A percentile compares a stretch with the other conserved stretches of the same genome.
phyloP scores from a whole-genome alignment of 2,329 filamentous ascomycete genomes.

The Exophiala dermatitidis region DNA sequence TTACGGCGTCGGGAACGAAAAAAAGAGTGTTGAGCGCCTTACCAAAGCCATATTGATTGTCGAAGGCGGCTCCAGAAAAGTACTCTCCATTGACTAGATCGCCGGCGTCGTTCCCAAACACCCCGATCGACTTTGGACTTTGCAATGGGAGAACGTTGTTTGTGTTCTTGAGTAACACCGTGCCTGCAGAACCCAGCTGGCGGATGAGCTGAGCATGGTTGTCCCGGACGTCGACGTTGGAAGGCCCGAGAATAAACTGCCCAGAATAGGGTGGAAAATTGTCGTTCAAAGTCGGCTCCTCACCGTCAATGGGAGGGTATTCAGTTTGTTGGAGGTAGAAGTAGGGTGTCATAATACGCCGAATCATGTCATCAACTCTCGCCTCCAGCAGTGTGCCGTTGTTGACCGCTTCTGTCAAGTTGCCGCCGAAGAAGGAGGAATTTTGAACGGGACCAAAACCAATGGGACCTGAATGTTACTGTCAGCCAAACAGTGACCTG shows the following conservation, averaged over 20 bases:
- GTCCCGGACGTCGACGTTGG: slow-evolving; percentile 44
- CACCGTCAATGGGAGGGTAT: slow-evolving; percentile 25
- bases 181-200: slow-evolving; percentile 51
- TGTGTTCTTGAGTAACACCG: slow-evolving; percentile 49
- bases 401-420: slow-evolving; percentile 33
- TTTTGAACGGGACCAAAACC: slow-evolving; percentile 8
- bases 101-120: slow-evolving; percentile 45
- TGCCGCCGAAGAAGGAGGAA: slow-evolving; percentile 31
- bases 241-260: slow-evolving; percentile 11
- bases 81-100: slow-evolving; percentile 18
- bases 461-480: not conserved
- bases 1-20: too few relatives aligned
- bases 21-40: slow-evolving; percentile 55
- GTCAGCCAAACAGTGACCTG: not conserved
- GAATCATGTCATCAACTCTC: slow-evolving; percentile 43
- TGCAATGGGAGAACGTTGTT: slow-evolving; percentile 46
- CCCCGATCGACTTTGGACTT: slow-evolving; percentile 39
- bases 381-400: slow-evolving; percentile 37
- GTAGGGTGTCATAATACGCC: slow-evolving; percentile 42
- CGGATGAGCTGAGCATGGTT: slow-evolving; percentile 34
- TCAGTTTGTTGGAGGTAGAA: slow-evolving; percentile 39
- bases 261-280: slow-evolving; percentile 9
- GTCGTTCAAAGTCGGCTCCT: slow-evolving; percentile 14
- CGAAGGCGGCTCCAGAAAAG: slow-evolving; percentile 11
- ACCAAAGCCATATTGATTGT: slow-evolving; percentile 14